Conservation (phyloP, 257 asterid species). For the Haberlea rhodopensis region DNA sequence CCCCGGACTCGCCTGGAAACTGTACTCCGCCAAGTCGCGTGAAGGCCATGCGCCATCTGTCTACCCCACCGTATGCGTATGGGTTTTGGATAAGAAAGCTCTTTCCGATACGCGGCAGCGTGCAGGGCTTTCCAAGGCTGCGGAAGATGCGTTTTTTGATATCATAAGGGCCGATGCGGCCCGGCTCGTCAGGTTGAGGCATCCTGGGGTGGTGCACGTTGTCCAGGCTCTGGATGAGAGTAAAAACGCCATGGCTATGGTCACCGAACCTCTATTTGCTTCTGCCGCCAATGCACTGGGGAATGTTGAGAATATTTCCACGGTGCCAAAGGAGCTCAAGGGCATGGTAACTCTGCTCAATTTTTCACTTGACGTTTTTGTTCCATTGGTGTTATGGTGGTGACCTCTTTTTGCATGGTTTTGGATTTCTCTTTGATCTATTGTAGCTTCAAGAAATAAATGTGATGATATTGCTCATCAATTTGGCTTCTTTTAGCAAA, state of each 20-base stretch:
- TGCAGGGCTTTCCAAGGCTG: slow-evolving; percentile 68
- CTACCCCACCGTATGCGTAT: slow-evolving; percentile 85
- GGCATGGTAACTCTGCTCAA: slow-evolving; percentile 60
- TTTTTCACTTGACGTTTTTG: not conserved
- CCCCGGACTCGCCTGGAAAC: slow-evolving; percentile 88
- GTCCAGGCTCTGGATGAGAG: slow-evolving; percentile 95
- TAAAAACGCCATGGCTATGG: slow-evolving; percentile 92
- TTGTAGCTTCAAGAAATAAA: too few relatives aligned
- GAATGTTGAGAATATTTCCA: slow-evolving; percentile 64
- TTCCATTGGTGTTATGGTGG: too few relatives aligned
- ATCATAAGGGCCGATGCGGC: slow-evolving; percentile 85
- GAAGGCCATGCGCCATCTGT: slow-evolving; percentile 60
- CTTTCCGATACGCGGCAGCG: slow-evolving; percentile 14
- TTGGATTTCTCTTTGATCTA: too few relatives aligned
- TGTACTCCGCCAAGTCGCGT: slow-evolving; percentile 80
- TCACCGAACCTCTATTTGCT: slow-evolving; percentile 91
- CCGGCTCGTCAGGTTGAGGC: slow-evolving; percentile 87
- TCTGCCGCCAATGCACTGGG: slow-evolving; percentile 91
- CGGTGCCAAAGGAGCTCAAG: slow-evolving; percentile 89
- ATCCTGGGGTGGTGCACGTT: slow-evolving; percentile 97
- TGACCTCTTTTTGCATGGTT: not conserved
- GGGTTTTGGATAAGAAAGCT: slow-evolving; percentile 85
- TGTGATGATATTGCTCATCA: too few relatives aligned
- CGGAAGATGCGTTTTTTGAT: slow-evolving; percentile 84
- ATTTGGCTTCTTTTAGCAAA: too few relatives aligned